Evolutionary conservation across 495 filamentous ascomycete species (phyloP).

Genomic region (Paragyromitra xinjiangensis): DNA sequence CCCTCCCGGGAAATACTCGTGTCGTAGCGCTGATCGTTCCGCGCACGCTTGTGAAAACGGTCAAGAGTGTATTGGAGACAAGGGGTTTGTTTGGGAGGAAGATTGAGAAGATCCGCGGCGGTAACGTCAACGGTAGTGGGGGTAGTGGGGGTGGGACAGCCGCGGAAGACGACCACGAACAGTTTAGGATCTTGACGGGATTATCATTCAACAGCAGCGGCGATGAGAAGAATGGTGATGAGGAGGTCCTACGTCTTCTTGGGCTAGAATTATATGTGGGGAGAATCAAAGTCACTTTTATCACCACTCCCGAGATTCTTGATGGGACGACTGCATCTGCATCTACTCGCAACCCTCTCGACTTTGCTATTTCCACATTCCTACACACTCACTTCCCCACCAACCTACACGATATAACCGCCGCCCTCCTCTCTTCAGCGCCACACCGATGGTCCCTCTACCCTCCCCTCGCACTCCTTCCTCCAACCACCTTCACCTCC

Average conservation of each 20-base stretch:
- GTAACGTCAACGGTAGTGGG: constrained; percentile 6
- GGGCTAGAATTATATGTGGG: neutral
- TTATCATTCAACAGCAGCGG: neutral
- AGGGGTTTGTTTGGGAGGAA: constrained; percentile 32
- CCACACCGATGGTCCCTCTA: constrained; percentile 56
- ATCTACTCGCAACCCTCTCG: constrained; percentile 34
- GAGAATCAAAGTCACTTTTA: neutral
- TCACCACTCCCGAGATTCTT: neutral
- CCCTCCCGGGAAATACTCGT: constrained; percentile 5
- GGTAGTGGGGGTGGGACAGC: constrained; percentile 19
- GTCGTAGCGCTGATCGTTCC: constrained; percentile 35
- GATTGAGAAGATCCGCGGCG: constrained; percentile 16
- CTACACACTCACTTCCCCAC: constrained; percentile 20
- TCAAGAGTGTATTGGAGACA: constrained; percentile 42
- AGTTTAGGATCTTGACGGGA: constrained; percentile 6
- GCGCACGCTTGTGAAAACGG: constrained; percentile 42
- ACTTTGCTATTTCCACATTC: constrained; percentile 30
- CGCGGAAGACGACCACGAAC: neutral
- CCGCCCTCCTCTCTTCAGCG: constrained; percentile 31
- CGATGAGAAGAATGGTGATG: neutral
- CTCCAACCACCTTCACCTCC: constrained; percentile 34
- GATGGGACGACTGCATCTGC: neutral
- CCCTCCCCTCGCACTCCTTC: constrained; percentile 47
- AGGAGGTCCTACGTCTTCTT: neutral
- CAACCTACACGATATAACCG: neutral